Evolutionary conservation across 1,284 basidiomycete genomes (phyloP).

Genomic region (Sutorius eximius): DNA sequence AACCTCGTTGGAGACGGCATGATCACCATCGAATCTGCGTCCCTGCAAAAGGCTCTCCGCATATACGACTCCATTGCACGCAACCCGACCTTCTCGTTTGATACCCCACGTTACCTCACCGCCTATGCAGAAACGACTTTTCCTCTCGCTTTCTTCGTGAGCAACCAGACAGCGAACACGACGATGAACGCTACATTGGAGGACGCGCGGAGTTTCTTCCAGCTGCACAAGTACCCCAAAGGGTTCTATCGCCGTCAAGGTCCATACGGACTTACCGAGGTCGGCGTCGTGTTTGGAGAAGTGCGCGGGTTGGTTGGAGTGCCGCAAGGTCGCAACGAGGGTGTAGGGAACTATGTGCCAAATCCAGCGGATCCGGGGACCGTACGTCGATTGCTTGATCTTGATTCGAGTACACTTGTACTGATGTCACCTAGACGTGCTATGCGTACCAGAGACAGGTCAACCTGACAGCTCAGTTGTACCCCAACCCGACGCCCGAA

Average conservation of each 20-base stretch:
- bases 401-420: not conserved
- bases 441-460: slow-evolving; percentile 21
- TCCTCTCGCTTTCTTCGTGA: slow-evolving; percentile 29
- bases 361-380: slow-evolving; percentile 14
- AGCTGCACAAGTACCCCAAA: slow-evolving; percentile 17
- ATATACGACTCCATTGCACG: no score
- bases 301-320: slow-evolving; percentile 3
- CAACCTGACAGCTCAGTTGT: slow-evolving; percentile 26
- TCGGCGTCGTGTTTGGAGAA: not conserved
- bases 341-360: slow-evolving; percentile 19
- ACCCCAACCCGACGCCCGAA: slow-evolving; percentile 21
- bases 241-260: slow-evolving; percentile 27
- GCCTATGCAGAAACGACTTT: slow-evolving; percentile 26
- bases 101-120: slow-evolving; percentile 17
- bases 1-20: slow-evolving; percentile 16
- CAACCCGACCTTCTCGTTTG: slow-evolving; percentile 7
- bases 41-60: no score
- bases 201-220: slow-evolving; percentile 21
- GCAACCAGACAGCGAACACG: slow-evolving; percentile 25
- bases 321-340: slow-evolving; percentile 15
- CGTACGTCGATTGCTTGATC: slow-evolving; percentile 11
- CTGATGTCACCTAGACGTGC: slow-evolving; percentile 18
- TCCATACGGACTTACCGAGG: slow-evolving; percentile 10
- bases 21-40: slow-evolving; percentile 4
- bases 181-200: slow-evolving; percentile 13